Evolutionary conservation across 106 monocot genomes (phyloP), one percentile per base, ranked within the genome.

Genomic region (Allium sativum): DNA sequence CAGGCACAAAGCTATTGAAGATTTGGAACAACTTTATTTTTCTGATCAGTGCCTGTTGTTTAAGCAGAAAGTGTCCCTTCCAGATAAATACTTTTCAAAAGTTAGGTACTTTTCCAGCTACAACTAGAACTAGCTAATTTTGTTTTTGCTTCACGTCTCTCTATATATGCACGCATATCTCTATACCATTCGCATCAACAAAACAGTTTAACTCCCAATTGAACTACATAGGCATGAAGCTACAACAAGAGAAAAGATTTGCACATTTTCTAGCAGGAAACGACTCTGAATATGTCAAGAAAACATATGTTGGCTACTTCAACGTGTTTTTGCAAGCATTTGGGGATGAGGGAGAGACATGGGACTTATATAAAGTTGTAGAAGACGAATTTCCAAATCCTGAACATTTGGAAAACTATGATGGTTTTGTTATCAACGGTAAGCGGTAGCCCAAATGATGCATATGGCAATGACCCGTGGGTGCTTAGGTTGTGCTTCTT

Each of bases 361-460:
- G 89, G 93, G 93, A 93, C 54, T 10, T 89, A 40, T 93, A 80
- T 42, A 55, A 79, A 51, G 85, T 81, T 11, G 80, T 89, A 1
- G 82, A 85, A 1, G 93, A 82, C 0, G 76, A 89, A 63, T 85
- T 93, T 48, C 88, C 93, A 3, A 52, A 59, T 7, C 55, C 47
- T 52, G 76, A 78, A 11, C 78, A 82, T 9, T 68, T 93, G 13
- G 16, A 73, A 0, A 71, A 67, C 18, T 93, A 88, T 56, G 75
- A 79, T n/a, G 88, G 88, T 4, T 93, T 88, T 40, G 73, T 93
- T 12, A 65, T 93, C 22, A n/a, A n/a, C n/a, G n/a, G n/a, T n/a
- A n/a, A 88, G 88, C 44, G 93, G 93, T 8, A 93, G 93, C 73
- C 80, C 85, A 6, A 43, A 85, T 42, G 82, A 93, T 45, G 93